Conservation (phyloP, 345 rosid species). For the Eucalyptus pumila region DNA sequence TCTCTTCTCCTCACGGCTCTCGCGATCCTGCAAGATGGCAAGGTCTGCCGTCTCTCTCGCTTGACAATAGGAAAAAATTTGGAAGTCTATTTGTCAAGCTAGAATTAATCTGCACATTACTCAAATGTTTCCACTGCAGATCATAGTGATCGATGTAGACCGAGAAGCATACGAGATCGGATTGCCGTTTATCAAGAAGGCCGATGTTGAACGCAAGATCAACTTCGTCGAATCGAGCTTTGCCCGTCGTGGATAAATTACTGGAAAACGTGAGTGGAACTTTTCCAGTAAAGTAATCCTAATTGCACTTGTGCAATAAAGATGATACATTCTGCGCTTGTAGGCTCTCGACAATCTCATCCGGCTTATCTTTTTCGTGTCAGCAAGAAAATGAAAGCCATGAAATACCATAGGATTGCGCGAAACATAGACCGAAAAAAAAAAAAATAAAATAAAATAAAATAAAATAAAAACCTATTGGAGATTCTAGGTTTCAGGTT, state of each 20-base stretch:
- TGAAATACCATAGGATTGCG: rapidly evolving
- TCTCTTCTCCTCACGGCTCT: slow-evolving; percentile 72
- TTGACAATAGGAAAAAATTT: not conserved
- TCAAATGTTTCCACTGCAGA: not conserved
- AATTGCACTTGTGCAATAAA: not conserved
- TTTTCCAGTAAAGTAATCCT: not conserved
- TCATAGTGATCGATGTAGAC: slow-evolving; percentile 13
- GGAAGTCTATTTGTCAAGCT: not conserved
- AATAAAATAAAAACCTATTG: too few species aligned
- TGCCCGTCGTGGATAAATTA: not conserved
- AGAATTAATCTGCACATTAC: not conserved
- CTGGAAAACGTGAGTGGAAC: not conserved
- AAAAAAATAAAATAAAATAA: too few species aligned
- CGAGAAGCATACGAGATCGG: slow-evolving; percentile 24
- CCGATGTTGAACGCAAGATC: slow-evolving; percentile 34
- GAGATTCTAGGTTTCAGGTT: too few species aligned
- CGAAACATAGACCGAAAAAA: too few species aligned
- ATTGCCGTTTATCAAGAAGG: slow-evolving; percentile 25
- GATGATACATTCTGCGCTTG: not conserved
- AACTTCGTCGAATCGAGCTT: not conserved
- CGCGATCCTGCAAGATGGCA: slow-evolving; percentile 49
- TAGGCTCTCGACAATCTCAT: not conserved
- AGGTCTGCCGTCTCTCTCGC: not conserved
- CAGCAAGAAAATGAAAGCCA: slow-evolving; percentile 13
- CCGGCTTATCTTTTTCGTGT: not conserved